Percentiles rank a stretch among this genome's conserved stretches.
phyloP scores from a whole-genome alignment of 2,329 filamentous ascomycete genomes.

The Neophaeococcomyces mojaviensis region DNA sequence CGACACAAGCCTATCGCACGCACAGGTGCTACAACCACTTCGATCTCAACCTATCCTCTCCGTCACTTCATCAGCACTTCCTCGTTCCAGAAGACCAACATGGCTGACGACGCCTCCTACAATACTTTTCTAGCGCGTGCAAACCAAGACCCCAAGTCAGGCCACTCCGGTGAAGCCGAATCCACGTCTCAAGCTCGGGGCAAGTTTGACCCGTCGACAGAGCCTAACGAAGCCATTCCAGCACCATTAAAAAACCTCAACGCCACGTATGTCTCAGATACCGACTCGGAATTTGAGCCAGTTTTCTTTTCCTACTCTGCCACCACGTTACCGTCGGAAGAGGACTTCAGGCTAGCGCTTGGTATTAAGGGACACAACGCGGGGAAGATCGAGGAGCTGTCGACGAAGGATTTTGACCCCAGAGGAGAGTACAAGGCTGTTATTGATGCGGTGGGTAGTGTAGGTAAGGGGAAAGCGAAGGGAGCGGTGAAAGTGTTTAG shows the following conservation, averaged over 20 bases:
- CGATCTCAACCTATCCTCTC: too few species aligned
- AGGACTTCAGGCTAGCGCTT: constrained; percentile 63
- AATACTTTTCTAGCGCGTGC: constrained; percentile 79
- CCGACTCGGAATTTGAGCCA: constrained; percentile 76
- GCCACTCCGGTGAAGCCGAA: constrained; percentile 15
- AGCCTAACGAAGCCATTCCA: constrained; percentile 24
- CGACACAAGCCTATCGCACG: too few species aligned
- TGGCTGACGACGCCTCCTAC: constrained; percentile 69
- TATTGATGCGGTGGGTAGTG: constrained; percentile 42
- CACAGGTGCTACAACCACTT: too few species aligned
- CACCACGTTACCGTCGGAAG: constrained; percentile 36
- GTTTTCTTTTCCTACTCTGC: constrained; percentile 60
- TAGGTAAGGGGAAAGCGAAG: constrained; percentile 6
- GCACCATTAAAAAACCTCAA: constrained; percentile 50
- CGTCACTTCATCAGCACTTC: too few species aligned
- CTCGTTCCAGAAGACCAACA: constrained; percentile 20
- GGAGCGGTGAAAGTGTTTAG: constrained; percentile 60
- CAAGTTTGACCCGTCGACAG: constrained; percentile 15
- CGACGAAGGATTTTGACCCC: constrained; percentile 65
- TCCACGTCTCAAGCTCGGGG: constrained; percentile 16
- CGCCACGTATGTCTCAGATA: constrained; percentile 53
- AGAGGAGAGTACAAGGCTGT: constrained; percentile 62
- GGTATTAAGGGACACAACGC: constrained; percentile 33
- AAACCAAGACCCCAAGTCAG: constrained; percentile 55
- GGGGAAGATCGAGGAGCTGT: constrained; percentile 57